Evolutionary conservation across 164 flowering plant species (phyloP), one percentile per base, ranked within the genome.

Genomic region (Platanus orientalis): DNA sequence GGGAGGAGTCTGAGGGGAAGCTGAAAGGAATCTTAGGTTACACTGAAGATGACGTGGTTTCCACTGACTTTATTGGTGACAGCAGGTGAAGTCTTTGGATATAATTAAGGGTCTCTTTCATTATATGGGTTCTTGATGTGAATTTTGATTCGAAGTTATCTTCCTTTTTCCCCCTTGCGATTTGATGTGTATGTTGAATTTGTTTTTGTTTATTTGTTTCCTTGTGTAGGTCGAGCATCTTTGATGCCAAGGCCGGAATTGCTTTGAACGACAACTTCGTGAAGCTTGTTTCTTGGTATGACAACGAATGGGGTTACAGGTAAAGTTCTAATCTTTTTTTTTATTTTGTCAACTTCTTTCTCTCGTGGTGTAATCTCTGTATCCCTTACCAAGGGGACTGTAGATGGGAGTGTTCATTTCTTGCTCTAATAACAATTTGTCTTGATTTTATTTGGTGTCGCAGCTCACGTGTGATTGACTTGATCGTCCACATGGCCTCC

Each of bases 251-350:
- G 78, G 90, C 88, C 13, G 92, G 90, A 58, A 87, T 84, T 68
- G 88, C 90, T 26, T 62, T 87, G 76, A 87, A 73, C 1, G 67
- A 77, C 0, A 70, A 75, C 59, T 87, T 81, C 27, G 74, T 73
- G 29, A 87, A 85, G 80, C 60, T 87, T 0, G 83, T 87, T 25
- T 30, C 87, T 0, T 87, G 93, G 92, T 87, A 84, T 34, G 92
- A 87, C 78, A 86, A 86, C 58, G 92, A 86, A 52, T 76, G 80
- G 85, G 92, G 89, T 26, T 86, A 86, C 87, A 84, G 88, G 88
- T 85, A 80, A 57, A n/a, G 27, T 34, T 11, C 13, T 34, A 24
- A 12, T 16, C 30, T 29, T 40, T 5, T 58, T 36, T 3, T 1
- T 36, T 36, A 36, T 36, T 7, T 14, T 36, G 13, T 7, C 13